Evolutionary conservation across 371 early-diverging fungal species (phyloP), one percentile per base, ranked within the genome.

Genomic region (Actinomortierella ambigua): DNA sequence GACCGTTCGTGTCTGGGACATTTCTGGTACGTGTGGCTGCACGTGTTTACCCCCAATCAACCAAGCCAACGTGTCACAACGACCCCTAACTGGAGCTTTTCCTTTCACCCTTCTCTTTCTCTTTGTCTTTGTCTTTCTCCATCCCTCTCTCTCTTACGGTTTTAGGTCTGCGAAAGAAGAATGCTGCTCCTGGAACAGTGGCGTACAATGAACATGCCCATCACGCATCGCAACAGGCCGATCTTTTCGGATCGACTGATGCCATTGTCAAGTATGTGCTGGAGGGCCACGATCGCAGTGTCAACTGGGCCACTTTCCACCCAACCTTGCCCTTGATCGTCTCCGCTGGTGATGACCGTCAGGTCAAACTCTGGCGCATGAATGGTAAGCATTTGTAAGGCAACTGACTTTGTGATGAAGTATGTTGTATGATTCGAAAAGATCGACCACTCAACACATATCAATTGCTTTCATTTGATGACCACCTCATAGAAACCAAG

Each of bases 1-100:
- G 77, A 98, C 99, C 17, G 94, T 99, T 0, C 87, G 99, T 41
- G 93, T 99, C 5, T 99, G 99, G 99, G 98, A 99, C 79, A 95
- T 96, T 68, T 91, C 93, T 17, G 96, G 95, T 81, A 81, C 79
- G 69, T 58, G n/a, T n/a, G n/a, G n/a, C n/a, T 29, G 7, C 42
- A 27, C 39, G 26, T 41, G 51, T 22, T 22, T 24, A 40, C 2
- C 39, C 29, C 24, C n/a, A 23, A 22, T 27, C 34, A 52, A 52
- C 24, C n/a, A n/a, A n/a, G n/a, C n/a, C n/a, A n/a, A n/a, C n/a
- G n/a, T n/a, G n/a, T n/a, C n/a, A n/a, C n/a, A n/a, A n/a, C n/a
- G n/a, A n/a, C n/a, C n/a, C n/a, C n/a, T n/a, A 23, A 51, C 29
- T 22, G 13, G 50, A 17, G 18, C 42, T 17, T 46, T 24, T 29